Conservation (phyloP, 2,329 filamentous ascomycete genomes). For the Sclerotiophoma versabilis region DNA sequence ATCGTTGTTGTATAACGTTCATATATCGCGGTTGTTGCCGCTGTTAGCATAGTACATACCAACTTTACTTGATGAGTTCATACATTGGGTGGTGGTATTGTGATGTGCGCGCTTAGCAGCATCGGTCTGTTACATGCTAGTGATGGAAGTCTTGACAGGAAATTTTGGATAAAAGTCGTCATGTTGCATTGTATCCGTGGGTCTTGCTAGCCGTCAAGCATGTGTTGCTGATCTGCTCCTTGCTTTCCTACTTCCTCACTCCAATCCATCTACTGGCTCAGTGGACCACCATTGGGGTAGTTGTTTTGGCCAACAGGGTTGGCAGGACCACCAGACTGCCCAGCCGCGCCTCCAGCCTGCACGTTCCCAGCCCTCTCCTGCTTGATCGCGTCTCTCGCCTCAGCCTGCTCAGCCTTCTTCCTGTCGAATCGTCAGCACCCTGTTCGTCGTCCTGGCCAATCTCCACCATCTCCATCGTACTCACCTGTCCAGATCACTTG, state of each 20-base stretch:
- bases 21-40: neutral
- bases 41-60: neutral
- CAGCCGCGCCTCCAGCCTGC: conserved; percentile 53
- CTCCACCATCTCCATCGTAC: neutral
- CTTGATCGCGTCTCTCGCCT: conserved; percentile 51
- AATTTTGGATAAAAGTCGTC: too few relatives aligned
- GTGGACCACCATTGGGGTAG: conserved; percentile 30
- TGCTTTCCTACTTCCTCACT: neutral
- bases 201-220: neutral
- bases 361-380: conserved; percentile 46
- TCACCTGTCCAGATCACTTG: conserved; percentile 54
- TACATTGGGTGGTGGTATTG: neutral
- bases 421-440: conserved; percentile 31
- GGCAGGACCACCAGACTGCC: conserved; percentile 57
- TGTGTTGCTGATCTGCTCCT: neutral
- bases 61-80: neutral
- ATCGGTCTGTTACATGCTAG: neutral
- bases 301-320: conserved; percentile 39
- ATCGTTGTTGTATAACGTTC: neutral
- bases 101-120: neutral
- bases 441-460: neutral
- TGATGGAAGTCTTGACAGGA: neutral
- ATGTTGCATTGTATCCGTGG: neutral
- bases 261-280: conserved; percentile 2
- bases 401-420: conserved; percentile 60